Conservation (phyloP, 352 stramenopile species). For the Phytophthora rubi region DNA sequence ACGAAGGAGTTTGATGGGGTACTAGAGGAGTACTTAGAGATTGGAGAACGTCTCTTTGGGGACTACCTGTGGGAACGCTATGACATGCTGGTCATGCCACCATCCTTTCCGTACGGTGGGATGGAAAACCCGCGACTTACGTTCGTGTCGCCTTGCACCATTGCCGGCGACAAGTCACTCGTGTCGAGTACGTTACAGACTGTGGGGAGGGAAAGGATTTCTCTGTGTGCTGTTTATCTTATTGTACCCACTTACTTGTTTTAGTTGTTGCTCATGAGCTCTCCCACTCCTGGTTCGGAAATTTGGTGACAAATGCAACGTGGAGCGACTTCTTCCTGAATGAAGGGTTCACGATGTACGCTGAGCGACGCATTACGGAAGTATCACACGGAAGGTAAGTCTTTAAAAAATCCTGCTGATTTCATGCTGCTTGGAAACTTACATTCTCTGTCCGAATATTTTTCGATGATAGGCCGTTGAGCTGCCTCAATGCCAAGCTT, state of each 20-base stretch:
- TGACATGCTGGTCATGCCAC: constrained; percentile 85
- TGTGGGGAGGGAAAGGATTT: neutral
- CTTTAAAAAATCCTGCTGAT: neutral
- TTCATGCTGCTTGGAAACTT: neutral
- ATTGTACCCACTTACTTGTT: neutral
- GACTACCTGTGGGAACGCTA: constrained; percentile 89
- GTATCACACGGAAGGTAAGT: constrained; percentile 67
- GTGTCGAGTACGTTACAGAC: constrained; percentile 56
- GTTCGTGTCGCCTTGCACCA: constrained; percentile 80
- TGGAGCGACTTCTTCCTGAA: constrained; percentile 92
- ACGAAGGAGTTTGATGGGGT: constrained; percentile 80
- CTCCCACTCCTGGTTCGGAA: constrained; percentile 88
- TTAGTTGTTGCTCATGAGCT: constrained; percentile 84
- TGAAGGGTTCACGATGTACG: constrained; percentile 91
- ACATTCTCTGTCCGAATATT: neutral
- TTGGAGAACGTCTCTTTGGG: constrained; percentile 79
- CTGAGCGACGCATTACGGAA: constrained; percentile 73
- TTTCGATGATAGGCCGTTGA: constrained; percentile 46
- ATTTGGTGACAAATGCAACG: constrained; percentile 83
- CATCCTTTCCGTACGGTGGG: constrained; percentile 96
- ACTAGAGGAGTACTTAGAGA: constrained; percentile 73
- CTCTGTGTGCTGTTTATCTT: neutral
- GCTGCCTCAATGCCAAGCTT: constrained; percentile 77
- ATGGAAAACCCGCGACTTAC: constrained; percentile 97
- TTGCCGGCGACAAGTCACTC: constrained; percentile 82